Base-by-base conservation (phyloP, 345 rosid species). In the Mangifera indica region DNA sequence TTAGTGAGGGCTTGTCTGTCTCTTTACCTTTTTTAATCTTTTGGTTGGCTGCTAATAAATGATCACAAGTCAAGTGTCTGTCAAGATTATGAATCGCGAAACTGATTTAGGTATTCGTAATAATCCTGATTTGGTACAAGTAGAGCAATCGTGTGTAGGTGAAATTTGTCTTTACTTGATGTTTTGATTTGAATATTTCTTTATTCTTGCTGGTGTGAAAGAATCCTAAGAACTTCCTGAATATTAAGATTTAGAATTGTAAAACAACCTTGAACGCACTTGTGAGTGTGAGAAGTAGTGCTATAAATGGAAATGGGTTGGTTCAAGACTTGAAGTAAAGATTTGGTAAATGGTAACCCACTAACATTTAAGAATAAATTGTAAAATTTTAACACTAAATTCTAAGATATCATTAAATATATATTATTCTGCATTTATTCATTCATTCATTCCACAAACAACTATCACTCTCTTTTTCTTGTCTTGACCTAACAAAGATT, bases 401-500 rank as follows among this genome's bases (percentile, higher is more conserved):
- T 34, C 12, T 37, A 54, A 60, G 72, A 72, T 62, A 71, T 44
- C 4, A 64, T 72, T 72, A 72, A 63, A 56, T 40, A 79, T 49
- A 21, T 29, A 29, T 3, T 29, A 29, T 29, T 1, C 32, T 29
- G 32, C 32, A 29, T 29, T 29, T 29, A 29, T 29, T 29, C 32
- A 29, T 29, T 20, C 20, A 17, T 62, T 37, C 8, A 10, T 66
- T 20, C 2, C 3, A 58, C 63, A 67, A 24, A 17, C 6, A 8
- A 61, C 45, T 7, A 34, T 57, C 66, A 11, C 57, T 60, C 61
- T 75, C 62, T 18, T 54, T 60, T 18, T 55, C 44, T 64, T 64
- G 73, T 62, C 72, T 73, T 70, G 75, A 79, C 79, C 79, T 82
- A 74, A 71, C 70, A 71, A 64, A 71, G 69, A 60, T 74, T 21